phyloP scores from a whole-genome alignment of 495 filamentous ascomycete genomes.

The Chaetomium cochliodes region DNA sequence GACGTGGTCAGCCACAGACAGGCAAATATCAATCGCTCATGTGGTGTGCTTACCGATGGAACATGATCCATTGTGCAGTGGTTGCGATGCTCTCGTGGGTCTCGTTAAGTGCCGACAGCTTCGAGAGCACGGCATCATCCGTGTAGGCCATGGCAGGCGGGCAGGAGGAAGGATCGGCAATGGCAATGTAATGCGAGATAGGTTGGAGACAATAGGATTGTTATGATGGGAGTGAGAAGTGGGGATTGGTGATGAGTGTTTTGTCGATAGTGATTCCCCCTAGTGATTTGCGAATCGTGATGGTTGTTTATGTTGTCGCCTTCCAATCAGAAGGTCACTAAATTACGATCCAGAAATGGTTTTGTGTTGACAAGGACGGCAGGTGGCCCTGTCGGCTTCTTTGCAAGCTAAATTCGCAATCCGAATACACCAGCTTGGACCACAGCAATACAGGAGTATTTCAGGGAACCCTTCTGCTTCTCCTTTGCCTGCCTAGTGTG shows the following conservation, averaged over 20 bases:
- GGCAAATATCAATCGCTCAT: background rate
- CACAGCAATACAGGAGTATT: conserved; percentile 9
- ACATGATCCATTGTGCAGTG: conserved; percentile 98
- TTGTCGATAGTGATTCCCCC: background rate
- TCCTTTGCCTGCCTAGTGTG: background rate
- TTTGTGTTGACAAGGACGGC: conserved; percentile 10
- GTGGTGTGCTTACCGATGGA: conserved; percentile 73
- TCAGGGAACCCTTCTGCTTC: conserved; percentile 8
- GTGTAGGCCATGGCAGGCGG: conserved; percentile 75
- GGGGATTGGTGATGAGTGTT: background rate
- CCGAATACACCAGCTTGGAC: conserved; percentile 9
- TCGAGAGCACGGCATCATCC: conserved; percentile 88
- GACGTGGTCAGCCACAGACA: conserved; percentile 12
- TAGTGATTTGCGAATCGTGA: background rate
- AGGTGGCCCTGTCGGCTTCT: conserved; percentile 1
- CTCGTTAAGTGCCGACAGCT: conserved; percentile 92
- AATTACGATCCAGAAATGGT: conserved; percentile 18
- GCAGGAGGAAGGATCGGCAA: background rate
- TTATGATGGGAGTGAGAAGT: too few relatives aligned
- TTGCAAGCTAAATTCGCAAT: conserved; percentile 20
- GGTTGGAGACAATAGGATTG: background rate
- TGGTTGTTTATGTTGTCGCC: background rate
- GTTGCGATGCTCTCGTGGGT: conserved; percentile 93
- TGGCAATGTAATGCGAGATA: conserved; percentile 4
- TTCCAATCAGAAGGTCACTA: conserved; percentile 16